Base-by-base conservation (phyloP, 306 rosid species). In the Cicer chorassanicum region DNA sequence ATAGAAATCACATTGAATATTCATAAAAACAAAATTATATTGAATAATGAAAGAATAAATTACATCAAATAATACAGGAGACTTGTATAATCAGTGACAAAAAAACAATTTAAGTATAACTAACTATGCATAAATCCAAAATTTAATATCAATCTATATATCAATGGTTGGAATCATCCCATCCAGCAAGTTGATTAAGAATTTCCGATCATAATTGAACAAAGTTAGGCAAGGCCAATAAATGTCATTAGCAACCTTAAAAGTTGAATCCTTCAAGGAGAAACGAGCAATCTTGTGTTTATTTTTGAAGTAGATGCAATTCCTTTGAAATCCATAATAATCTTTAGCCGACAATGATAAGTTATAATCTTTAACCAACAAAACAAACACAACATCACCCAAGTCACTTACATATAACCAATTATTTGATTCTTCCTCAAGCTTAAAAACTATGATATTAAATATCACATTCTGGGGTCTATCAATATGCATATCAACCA, bases 401-500 rank as follows among this genome's bases (percentile, higher is more conserved):
- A 49, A 49, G 18, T 14, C 16, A 13, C 2, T n/a, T 4, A 14
- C 18, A 49, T 2, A 10, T 13, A 49, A 4, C 55, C 55, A 49
- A 4, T n/a, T 14, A n/a, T 7, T n/a, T n/a, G 18, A 49, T 12
- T 49, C 7, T 49, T 49, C 18, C 5, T 14, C 18, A 5, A 49
- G 6, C 19, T 18, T 4, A 16, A 54, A 9, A 54, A 54, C 12
- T 16, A 5, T 54, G 13, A 18, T 19, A 18, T 54, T 36, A 8
- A 21, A 21, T 21, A 21, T 21, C 2, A 21, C 24, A 21, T 21
- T 1, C 2, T 21, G 24, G 1, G 24, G 24, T 21, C 24, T 21
- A 21, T 21, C 24, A 21, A 21, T 21, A 56, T 67, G 49, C 56
- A 78, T 54, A 68, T 81, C 90, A 24, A 86, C 77, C 9, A 84